Evolutionary conservation across 192 early-diverging fungal species (phyloP), one percentile per base, ranked within the genome.

Genomic region (Podila verticillata): DNA sequence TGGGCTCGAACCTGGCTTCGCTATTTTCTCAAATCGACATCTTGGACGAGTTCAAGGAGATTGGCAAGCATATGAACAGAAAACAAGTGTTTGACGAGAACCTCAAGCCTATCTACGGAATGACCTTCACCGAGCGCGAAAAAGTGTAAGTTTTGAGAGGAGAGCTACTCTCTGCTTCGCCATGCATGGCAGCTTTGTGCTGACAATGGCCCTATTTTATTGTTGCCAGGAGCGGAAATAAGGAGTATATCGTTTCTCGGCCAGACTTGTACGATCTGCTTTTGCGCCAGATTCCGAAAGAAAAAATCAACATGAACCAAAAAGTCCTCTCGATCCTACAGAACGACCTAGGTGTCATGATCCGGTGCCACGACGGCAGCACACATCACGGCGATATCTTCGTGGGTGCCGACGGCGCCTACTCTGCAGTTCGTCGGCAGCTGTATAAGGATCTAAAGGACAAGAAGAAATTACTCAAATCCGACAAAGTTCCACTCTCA

Each of bases 361-460:
- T 69, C 10, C 57, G 54, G 7, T 68, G 67, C 39, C 4, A 29
- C 8, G 67, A 69, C 58, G 24, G 24, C 12, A 48, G 57, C 15
- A 7, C 28, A 2, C 56, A 69, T 57, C 32, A 61, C 8, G 57
- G 67, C 28, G 57, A 59, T 31, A 69, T 69, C 24, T 49, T 66
- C 20, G 51, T 66, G n/a, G 65, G 65, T 20, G 65, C 65, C 4
- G 65, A 66, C 28, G 65, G 58, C 7, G 67, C 57, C 19, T 69
- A 69, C 24, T 36, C 31, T 29, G 58, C 36, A 5, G 67, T 69
- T 5, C 35, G 67, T 1, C 57, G 60, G 54, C 22, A 19, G 28
- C 13, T 69, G 58, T 69, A 69, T 44, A 61, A 60, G 57, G 36
- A 47, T 22, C 9, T 69, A 34, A 12, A 47, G 15, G 30, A 57